Evolutionary conservation across 2,329 filamentous ascomycete genomes (phyloP), one percentile per base, ranked within the genome.

Genomic region (Penicillium sp.): DNA sequence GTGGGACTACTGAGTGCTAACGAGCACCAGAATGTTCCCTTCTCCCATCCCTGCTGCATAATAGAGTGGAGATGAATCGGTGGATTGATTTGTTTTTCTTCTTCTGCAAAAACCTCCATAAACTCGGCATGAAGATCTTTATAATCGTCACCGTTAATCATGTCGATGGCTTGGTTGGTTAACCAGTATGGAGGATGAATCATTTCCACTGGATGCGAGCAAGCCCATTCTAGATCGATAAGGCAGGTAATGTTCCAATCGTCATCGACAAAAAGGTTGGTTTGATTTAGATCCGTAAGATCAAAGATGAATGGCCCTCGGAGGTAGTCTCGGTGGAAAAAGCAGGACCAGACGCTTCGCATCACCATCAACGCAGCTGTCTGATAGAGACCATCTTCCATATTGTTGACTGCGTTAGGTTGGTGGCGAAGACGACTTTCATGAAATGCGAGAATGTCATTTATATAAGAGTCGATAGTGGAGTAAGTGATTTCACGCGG

Each of bases 281-380:
- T 64, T 37, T 52, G 49, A 33, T 68, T 60, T 6, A 69, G 41
- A 44, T 69, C 65, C 14, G 62, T 67, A 11, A 68, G 47, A 3
- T 30, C 49, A 32, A 56, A 48, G 23, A 56, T 35, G 40, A 66
- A 69, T 1, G 61, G 61, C 4, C 66, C 62, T n/a, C 52, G 43
- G 6, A 52, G 47, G n/a, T 64, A 46, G 44, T 63, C 57, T 17
- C 31, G 36, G 5, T 26, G 45, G 32, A 53, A 60, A 61, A 36
- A 60, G 28, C 33, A 61, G 46, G 26, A 49, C 35, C 17, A 46
- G 20, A 42, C 44, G 28, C 42, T 59, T 58, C 37, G 55, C 58
- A 48, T 58, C 35, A 35, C 61, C 55, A 33, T 49, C 47, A 46
- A 44, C 44, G 42, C 55, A 35, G 44, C 35, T 20, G 32, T 36